phyloP scores from a whole-genome alignment of 1,284 basidiomycete genomes.

The Austroboletus niveus region DNA sequence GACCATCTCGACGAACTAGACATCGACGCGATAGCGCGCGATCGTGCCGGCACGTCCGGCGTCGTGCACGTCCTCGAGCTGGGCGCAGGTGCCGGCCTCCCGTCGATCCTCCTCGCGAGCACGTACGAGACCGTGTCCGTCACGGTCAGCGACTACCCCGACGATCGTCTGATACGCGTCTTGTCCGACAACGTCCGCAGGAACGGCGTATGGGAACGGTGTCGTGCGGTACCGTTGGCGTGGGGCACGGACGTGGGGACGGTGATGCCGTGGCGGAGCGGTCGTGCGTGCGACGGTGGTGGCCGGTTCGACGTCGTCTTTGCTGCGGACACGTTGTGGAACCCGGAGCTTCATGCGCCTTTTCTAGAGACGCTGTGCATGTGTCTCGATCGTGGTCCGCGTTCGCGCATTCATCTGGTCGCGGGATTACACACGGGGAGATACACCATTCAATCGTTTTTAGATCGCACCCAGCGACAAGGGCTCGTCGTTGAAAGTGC shows the following conservation, averaged over 20 bases:
- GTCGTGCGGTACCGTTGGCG: constrained; percentile 51
- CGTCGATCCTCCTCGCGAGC: constrained; percentile 62
- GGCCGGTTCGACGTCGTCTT: constrained; percentile 59
- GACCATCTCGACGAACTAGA: constrained; percentile 48
- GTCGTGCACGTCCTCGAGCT: constrained; percentile 59
- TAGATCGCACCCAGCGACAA: constrained; percentile 32
- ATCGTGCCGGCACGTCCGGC: not conserved
- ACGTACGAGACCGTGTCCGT: constrained; percentile 42
- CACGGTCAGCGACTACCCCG: constrained; percentile 68
- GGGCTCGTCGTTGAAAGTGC: constrained; percentile 50
- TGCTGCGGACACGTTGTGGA: constrained; percentile 77
- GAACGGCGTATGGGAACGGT: constrained; percentile 49
- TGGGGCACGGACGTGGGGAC: constrained; percentile 55
- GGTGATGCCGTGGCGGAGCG: constrained; percentile 22
- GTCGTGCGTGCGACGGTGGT: not conserved
- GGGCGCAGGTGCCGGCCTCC: constrained; percentile 71
- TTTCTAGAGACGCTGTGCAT: constrained; percentile 52
- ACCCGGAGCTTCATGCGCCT: constrained; percentile 51
- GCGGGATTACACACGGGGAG: constrained; percentile 74
- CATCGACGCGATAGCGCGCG: constrained; percentile 5
- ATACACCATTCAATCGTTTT: constrained; percentile 63
- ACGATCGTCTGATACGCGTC: constrained; percentile 56
- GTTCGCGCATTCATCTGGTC: constrained; percentile 57
- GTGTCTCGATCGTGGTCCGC: constrained; percentile 42
- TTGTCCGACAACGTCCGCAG: constrained; percentile 53